Evolutionary conservation across 768 basidiomycete genomes (phyloP), one percentile per base, ranked within the genome.

Genomic region (Rhizopogon vinicolor): DNA sequence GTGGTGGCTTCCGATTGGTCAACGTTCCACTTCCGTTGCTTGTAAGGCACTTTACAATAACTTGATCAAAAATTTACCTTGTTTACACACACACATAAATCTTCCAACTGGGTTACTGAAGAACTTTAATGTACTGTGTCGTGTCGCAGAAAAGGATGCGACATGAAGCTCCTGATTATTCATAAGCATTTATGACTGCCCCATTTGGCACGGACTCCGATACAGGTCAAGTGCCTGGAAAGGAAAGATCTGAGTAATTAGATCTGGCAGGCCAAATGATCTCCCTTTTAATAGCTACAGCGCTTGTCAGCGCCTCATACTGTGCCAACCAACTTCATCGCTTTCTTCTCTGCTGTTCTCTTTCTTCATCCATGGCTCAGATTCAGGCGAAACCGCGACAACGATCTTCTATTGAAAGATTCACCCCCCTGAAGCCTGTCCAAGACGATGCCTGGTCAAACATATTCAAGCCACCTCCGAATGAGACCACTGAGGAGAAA

Each of bases 361-460:
- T 37, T 19, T 49, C 31, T 35, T 48, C 35, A 3, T 49, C 19
- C 48, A 49, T 49, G 48, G 14, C 48, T 37, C 48, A 37, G 25
- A 25, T 25, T 25, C 25, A 25, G 33, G 8, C 31, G 1, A 48
- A 48, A 49, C 22, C 19, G 5, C 48, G 1, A 0, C 22, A 33
- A 2, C 19, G 22, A 1, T 37, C 48, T 9, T 49, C 48, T 9
- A 8, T 22, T 16, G 48, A 49, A 1, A 49, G 19, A 14, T 49
- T 49, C 19, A 9, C 48, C 14, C 5, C 48, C 8, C 16, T 49
- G 19, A 49, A 49, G 5, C 33, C 48, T 10, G 9, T 49, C 7
- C 48, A 57, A 29, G 56, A 63, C 2, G 65, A 66, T 31, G 14
- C 59, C 1, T 68, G 67, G 67, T 68, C 67, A 0, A 61, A 53